A percentile compares a stretch with the other conserved stretches of the same genome.
Evolutionary conservation across 805 yeast species (phyloP).

Genomic region (Wickerhamomyces queroliae): DNA sequence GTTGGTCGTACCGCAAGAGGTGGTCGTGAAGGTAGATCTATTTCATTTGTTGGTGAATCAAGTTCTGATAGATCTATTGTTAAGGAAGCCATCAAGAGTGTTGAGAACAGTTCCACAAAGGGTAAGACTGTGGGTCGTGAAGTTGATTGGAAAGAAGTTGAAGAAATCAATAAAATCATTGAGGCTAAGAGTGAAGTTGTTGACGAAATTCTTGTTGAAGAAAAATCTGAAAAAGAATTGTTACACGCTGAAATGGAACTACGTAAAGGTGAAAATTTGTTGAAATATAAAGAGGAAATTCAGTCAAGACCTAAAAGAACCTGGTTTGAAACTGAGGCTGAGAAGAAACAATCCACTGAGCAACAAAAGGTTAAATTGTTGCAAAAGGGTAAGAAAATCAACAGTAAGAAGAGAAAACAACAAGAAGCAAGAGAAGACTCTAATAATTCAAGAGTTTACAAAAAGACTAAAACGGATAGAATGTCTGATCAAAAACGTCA

Average conservation of each 20-base stretch:
- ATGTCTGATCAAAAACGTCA: constrained; percentile 40
- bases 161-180: constrained; percentile 54
- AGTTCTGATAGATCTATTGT: constrained; percentile 85
- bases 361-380: constrained; percentile 26
- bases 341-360: constrained; percentile 32
- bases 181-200: constrained; percentile 54
- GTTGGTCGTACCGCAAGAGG: constrained; percentile 99
- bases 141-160: constrained; percentile 87
- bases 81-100: constrained; percentile 78
- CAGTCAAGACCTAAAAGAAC: constrained; percentile 90
- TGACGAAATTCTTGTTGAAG: constrained; percentile 80
- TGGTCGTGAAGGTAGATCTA: constrained; percentile 90
- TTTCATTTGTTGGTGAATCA: constrained; percentile 90
- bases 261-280: constrained; percentile 75
- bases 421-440: constrained; percentile 55
- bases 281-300: constrained; percentile 78
- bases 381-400: constrained; percentile 48
- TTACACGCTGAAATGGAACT: constrained; percentile 88
- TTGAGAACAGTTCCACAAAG: constrained; percentile 35
- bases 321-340: constrained; percentile 74
- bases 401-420: constrained; percentile 68
- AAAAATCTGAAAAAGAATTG: constrained; percentile 81
- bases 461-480: constrained; percentile 77
- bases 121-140: constrained; percentile 80
- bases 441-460: constrained; percentile 48